Conservation (phyloP, 2,329 filamentous ascomycete genomes). For the Cladophialophora carrionii region DNA sequence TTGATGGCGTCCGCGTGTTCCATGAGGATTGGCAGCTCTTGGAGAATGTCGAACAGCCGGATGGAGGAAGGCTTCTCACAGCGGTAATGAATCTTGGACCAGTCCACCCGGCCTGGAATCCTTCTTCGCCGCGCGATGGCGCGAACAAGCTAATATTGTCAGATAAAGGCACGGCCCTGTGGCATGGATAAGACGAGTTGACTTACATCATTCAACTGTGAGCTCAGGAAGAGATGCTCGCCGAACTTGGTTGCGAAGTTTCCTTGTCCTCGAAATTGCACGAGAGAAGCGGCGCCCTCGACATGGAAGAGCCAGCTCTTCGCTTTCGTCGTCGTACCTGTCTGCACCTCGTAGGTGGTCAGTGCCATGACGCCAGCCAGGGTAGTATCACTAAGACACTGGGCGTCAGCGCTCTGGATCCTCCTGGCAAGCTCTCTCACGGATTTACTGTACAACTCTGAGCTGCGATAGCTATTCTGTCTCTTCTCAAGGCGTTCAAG, state of each 20-base stretch:
- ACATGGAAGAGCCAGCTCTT: constrained; percentile 16
- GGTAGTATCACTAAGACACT: constrained; percentile 13
- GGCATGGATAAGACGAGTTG: neutral
- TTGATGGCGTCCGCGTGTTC: constrained; percentile 20
- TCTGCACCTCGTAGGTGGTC: constrained; percentile 15
- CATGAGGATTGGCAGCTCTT: constrained; percentile 16
- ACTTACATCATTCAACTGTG: constrained; percentile 17
- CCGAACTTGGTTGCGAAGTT: constrained; percentile 17
- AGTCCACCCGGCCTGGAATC: constrained; percentile 1
- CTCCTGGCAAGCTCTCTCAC: constrained; percentile 10
- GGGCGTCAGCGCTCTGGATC: neutral
- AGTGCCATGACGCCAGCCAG: constrained; percentile 20
- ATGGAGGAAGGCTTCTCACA: constrained; percentile 7
- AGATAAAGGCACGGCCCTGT: neutral
- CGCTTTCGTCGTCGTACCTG: constrained; percentile 5
- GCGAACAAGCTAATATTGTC: constrained; percentile 16
- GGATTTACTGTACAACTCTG: constrained; percentile 13
- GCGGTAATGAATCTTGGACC: neutral
- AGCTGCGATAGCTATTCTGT: neutral
- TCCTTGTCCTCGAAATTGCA: constrained; percentile 14
- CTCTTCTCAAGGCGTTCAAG: neutral
- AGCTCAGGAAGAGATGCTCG: constrained; percentile 17
- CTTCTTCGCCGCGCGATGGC: constrained; percentile 7
- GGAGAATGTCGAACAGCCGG: constrained; percentile 21
- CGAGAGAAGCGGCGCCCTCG: constrained; percentile 9